phyloP scores from a whole-genome alignment of 768 basidiomycete genomes.

The Tulasnella sp. region DNA sequence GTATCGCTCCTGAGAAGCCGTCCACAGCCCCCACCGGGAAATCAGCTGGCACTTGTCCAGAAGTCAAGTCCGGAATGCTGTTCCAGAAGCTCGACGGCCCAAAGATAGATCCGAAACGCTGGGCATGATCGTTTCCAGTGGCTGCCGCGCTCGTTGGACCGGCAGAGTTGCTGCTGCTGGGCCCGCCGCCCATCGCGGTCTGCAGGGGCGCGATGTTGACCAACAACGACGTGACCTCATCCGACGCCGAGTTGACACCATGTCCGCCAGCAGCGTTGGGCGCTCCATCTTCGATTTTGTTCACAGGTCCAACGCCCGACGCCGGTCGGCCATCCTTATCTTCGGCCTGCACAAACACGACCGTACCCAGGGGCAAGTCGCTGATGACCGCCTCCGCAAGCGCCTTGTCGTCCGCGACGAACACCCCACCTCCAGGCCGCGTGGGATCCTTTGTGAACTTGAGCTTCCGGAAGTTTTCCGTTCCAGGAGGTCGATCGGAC shows the following conservation, averaged over 20 bases:
- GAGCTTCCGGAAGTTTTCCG: constrained; percentile 45
- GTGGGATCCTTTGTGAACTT: constrained; percentile 79
- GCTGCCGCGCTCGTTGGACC: constrained; percentile 15
- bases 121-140: background rate
- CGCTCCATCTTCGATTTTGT: constrained; percentile 9
- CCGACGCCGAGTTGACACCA: background rate
- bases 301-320: constrained; percentile 35
- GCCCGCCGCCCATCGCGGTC: constrained; percentile 15
- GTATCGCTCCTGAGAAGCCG: constrained; percentile 49
- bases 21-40: constrained; percentile 9
- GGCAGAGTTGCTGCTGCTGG: constrained; percentile 11
- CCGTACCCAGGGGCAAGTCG: constrained; percentile 59
- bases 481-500: constrained; percentile 48
- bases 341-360: constrained; percentile 48
- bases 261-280: background rate
- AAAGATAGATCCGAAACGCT: background rate
- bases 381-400: constrained; percentile 39
- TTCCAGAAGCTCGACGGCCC: background rate
- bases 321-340: constrained; percentile 47
- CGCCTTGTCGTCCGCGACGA: constrained; percentile 56
- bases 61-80: background rate
- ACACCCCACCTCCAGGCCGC: constrained; percentile 86
- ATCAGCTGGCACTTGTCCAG: background rate
- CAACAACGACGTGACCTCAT: constrained; percentile 21
- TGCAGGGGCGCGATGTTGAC: constrained; percentile 31